Evolutionary conservation across 2,329 filamentous ascomycete genomes (phyloP).

Genomic region (Fusarium sp.): DNA sequence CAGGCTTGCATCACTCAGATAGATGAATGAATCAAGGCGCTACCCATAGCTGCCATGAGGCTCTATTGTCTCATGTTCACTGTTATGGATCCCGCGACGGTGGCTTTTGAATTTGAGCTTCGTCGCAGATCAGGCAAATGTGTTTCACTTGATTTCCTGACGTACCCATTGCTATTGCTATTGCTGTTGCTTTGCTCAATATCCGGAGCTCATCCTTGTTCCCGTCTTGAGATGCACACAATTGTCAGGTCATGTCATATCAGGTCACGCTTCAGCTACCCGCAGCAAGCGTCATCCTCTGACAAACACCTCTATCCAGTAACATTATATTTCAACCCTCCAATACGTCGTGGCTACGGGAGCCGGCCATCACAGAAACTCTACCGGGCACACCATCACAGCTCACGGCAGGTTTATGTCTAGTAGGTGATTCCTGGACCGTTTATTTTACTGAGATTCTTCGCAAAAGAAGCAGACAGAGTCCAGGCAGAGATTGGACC

Average conservation of each 20-base stretch:
- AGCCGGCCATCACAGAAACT: slow-evolving; percentile 27
- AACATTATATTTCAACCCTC: slow-evolving; percentile 41
- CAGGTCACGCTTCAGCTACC: slow-evolving; percentile 47
- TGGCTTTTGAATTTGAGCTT: slow-evolving; percentile 8
- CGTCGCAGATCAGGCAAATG: slow-evolving; percentile 10
- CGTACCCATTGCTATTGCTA: slow-evolving; percentile 9
- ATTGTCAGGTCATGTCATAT: slow-evolving; percentile 49
- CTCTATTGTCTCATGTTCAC: slow-evolving; percentile 30
- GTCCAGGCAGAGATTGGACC: slow-evolving; percentile 12
- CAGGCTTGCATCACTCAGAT: slow-evolving; percentile 18
- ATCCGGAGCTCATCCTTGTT: slow-evolving; percentile 1
- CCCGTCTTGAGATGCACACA: slow-evolving; percentile 33
- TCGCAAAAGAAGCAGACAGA: slow-evolving; percentile 1
- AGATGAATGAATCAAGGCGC: slow-evolving; percentile 9
- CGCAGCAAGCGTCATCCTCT: slow-evolving; percentile 43
- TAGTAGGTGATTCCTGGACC: slow-evolving; percentile 16
- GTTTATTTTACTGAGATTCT: slow-evolving; percentile 10
- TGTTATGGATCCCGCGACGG: slow-evolving; percentile 11
- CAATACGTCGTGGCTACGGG: slow-evolving; percentile 31
- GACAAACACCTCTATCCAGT: slow-evolving; percentile 40
- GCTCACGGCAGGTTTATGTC: slow-evolving; percentile 13
- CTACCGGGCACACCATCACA: slow-evolving; percentile 28
- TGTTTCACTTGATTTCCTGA: slow-evolving; percentile 27
- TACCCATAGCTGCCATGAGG: slow-evolving; percentile 25
- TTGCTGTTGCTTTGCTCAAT: slow-evolving; percentile 8